These are phyloP conservation scores for Oryza glumipatula DNA, from an alignment of 176 grass and related monocot species.

Conservation along the genomic window DNA sequence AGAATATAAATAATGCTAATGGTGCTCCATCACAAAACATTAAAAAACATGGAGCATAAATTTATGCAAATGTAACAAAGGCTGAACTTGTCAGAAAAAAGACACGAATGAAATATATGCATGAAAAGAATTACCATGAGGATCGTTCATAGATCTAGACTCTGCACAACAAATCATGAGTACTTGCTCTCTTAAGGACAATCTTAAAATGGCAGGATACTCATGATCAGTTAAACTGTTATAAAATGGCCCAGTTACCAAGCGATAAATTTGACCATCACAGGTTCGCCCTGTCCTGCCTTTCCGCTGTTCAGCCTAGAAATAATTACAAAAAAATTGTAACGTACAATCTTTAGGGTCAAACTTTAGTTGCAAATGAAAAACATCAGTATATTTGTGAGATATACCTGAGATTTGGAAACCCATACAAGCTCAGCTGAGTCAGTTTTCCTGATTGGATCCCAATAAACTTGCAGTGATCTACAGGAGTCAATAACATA, in stretches of 20 bases:
- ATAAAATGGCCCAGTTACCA: constrained; percentile 77
- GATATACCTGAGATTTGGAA: constrained; percentile 81
- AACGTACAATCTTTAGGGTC: neutral
- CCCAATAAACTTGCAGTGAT: constrained; percentile 93
- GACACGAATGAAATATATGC: constrained; percentile 39
- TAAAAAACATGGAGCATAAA: neutral
- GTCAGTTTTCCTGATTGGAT: constrained; percentile 73
- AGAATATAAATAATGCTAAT: neutral
- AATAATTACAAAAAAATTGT: constrained; percentile 29
- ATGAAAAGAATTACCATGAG: constrained; percentile 63
- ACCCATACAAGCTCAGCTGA: constrained; percentile 78
- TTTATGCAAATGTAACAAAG: constrained; percentile 20
- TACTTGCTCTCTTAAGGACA: constrained; percentile 87
- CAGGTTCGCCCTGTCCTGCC: constrained; percentile 96
- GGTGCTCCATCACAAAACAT: neutral
- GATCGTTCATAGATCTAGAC: constrained; percentile 82
- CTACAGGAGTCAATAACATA: constrained; percentile 91
- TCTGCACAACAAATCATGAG: constrained; percentile 86
- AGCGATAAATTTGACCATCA: constrained; percentile 76
- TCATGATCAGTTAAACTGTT: constrained; percentile 80
- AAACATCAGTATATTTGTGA: constrained; percentile 26
- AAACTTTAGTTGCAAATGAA: constrained; percentile 27
- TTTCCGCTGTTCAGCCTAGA: constrained; percentile 85
- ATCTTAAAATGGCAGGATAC: constrained; percentile 82
- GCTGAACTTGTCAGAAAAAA: constrained; percentile 2